Evolutionary conservation across 176 grass and related monocot species (phyloP).

Genomic region (Oryza officinalis): DNA sequence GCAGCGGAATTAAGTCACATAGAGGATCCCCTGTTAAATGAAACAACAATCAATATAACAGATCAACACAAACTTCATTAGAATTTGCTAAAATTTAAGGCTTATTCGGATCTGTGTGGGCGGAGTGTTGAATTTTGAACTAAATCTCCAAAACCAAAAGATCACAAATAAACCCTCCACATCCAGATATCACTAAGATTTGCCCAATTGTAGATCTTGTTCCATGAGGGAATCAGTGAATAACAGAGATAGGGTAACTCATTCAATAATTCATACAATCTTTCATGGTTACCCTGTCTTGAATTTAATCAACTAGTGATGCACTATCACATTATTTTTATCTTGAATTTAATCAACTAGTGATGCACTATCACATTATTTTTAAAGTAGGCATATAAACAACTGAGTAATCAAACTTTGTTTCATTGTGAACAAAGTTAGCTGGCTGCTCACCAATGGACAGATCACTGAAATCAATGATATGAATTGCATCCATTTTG

Average conservation of each 20-base stretch:
- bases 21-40: slow-evolving; percentile 74
- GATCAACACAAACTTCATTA: background rate
- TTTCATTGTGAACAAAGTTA: slow-evolving; percentile 22
- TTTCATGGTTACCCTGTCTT: slow-evolving; percentile 4
- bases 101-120: background rate
- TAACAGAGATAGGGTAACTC: no score
- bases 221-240: background rate
- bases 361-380: background rate
- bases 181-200: background rate
- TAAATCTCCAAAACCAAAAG: background rate
- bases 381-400: background rate
- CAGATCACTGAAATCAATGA: slow-evolving; percentile 95
- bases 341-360: slow-evolving; percentile 12
- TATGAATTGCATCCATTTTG: slow-evolving; percentile 70
- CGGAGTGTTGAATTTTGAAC: background rate
- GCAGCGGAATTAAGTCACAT: slow-evolving; percentile 88
- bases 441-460: slow-evolving; percentile 61
- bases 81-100: background rate
- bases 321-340: background rate
- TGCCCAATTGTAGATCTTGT: background rate
- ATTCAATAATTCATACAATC: background rate
- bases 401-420: background rate
- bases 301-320: slow-evolving; percentile 14
- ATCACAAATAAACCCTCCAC: background rate
- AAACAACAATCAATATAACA: slow-evolving; percentile 3